Evolutionary conservation across 1,284 basidiomycete species (phyloP).

Genomic region (Ustilago hordei): DNA sequence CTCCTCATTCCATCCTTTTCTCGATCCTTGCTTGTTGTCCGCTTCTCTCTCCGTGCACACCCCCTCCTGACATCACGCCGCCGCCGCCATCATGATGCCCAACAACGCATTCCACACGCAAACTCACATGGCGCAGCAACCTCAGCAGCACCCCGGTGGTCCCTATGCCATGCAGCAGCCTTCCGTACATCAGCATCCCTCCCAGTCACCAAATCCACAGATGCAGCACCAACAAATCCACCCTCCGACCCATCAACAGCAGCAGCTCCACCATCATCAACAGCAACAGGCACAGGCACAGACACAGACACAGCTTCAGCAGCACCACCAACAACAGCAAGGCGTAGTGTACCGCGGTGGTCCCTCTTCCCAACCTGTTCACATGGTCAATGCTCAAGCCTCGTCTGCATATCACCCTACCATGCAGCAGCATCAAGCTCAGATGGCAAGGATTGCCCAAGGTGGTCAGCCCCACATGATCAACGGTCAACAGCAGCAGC

Average conservation of each 20-base stretch:
- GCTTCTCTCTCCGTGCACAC: not conserved
- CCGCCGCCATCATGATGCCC: constrained; percentile 39
- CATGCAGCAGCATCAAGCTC: constrained; percentile 51
- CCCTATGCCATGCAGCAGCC: constrained; percentile 29
- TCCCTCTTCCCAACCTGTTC: constrained; percentile 18
- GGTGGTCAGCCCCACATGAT: constrained; percentile 32
- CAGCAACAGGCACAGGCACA: constrained; percentile 29
- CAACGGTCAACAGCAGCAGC: constrained; percentile 40
- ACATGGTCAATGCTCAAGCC: constrained; percentile 20
- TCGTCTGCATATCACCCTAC: constrained; percentile 47
- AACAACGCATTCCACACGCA: constrained; percentile 47
- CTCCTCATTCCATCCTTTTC: not conserved
- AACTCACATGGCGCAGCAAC: constrained; percentile 33
- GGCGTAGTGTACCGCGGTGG: constrained; percentile 25
- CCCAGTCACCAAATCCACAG: constrained; percentile 21
- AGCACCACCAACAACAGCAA: constrained; percentile 27
- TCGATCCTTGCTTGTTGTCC: not conserved
- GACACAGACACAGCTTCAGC: constrained; percentile 23
- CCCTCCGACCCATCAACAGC: constrained; percentile 9
- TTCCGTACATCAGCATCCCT: constrained; percentile 32
- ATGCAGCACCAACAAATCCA: constrained; percentile 17
- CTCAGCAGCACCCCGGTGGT: constrained; percentile 33
- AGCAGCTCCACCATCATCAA: constrained; percentile 13
- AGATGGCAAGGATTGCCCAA: constrained; percentile 44
- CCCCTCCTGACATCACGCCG: not conserved